A percentile compares a stretch with the other conserved stretches of the same genome.
Evolutionary conservation across 164 flowering plant species (phyloP).

Genomic region (Cinnamomum micranthum): DNA sequence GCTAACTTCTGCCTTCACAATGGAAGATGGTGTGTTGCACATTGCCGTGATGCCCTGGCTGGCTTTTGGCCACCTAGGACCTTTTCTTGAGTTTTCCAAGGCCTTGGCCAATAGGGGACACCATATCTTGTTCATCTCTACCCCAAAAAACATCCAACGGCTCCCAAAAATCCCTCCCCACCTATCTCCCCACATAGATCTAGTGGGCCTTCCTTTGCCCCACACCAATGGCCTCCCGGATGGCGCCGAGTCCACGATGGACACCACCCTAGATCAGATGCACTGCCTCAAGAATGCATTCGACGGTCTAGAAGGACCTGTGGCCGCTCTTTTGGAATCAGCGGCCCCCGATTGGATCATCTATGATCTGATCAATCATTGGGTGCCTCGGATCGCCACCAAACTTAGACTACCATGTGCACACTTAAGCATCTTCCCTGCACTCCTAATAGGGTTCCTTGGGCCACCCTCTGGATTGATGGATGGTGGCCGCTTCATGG

Average conservation of each 20-base stretch:
- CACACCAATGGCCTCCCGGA: slow-evolving; percentile 20
- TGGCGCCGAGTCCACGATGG: slow-evolving; percentile 34
- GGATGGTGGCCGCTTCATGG: neutral
- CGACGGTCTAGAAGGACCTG: slow-evolving; percentile 33
- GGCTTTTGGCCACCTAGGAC: slow-evolving; percentile 57
- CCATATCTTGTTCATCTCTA: slow-evolving; percentile 43
- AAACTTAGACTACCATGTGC: slow-evolving; percentile 10
- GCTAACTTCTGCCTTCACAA: neutral
- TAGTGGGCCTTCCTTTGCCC: slow-evolving; percentile 31
- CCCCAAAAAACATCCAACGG: slow-evolving; percentile 47
- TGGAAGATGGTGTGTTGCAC: neutral
- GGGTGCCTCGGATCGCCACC: slow-evolving; percentile 19
- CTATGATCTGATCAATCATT: slow-evolving; percentile 26
- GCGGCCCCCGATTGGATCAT: slow-evolving; percentile 8
- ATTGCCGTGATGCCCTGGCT: slow-evolving; percentile 61
- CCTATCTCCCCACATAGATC: slow-evolving; percentile 8
- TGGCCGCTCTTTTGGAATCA: slow-evolving; percentile 16
- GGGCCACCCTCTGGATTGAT: neutral
- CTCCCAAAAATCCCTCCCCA: slow-evolving; percentile 30
- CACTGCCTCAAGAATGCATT: slow-evolving; percentile 30
- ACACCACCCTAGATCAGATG: slow-evolving; percentile 24
- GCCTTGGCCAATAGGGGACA: slow-evolving; percentile 40
- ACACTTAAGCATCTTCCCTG: slow-evolving; percentile 11
- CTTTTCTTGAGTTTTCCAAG: slow-evolving; percentile 41
- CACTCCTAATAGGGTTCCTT: neutral